Evolutionary conservation across 306 rosid genomes (phyloP).

Genomic region (Spatholobus suberectus): DNA sequence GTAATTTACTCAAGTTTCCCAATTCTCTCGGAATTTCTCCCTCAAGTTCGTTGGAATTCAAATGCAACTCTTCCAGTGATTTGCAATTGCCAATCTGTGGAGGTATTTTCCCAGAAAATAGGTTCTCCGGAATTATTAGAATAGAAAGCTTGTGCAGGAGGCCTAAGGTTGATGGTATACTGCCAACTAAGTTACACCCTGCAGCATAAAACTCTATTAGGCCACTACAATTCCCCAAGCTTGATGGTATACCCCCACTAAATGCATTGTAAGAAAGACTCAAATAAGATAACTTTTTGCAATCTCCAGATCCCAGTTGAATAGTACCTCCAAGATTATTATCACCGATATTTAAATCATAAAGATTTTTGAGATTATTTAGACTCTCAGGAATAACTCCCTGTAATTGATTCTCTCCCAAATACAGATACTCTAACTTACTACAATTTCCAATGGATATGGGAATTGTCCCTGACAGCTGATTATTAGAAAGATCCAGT

Average conservation of each 20-base stretch:
- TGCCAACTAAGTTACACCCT: conserved; percentile 53
- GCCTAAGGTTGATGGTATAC: conserved; percentile 72
- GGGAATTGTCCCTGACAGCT: conserved; percentile 65
- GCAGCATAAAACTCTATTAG: conserved; percentile 43
- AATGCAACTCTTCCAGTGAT: conserved; percentile 54
- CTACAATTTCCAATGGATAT: conserved; percentile 73
- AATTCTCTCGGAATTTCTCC: conserved; percentile 80
- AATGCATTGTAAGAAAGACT: conserved; percentile 61
- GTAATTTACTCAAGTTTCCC: conserved; percentile 63
- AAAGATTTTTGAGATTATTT: conserved; percentile 57
- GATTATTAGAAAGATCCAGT: conserved; percentile 49
- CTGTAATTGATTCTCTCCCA: conserved; percentile 48
- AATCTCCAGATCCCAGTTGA: conserved; percentile 55
- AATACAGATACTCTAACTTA: conserved; percentile 43
- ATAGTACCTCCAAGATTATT: conserved; percentile 67
- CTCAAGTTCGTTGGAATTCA: conserved; percentile 63
- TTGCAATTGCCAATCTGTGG: conserved; percentile 70
- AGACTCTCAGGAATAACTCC: conserved; percentile 71
- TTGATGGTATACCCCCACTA: conserved; percentile 60
- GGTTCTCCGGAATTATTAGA: conserved; percentile 56
- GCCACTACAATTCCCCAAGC: conserved; percentile 69
- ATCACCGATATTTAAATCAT: not conserved
- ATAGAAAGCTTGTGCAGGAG: conserved; percentile 43
- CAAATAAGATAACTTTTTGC: conserved; percentile 49
- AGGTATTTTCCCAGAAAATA: conserved; percentile 71